Evolutionary conservation across 495 filamentous ascomycete genomes (phyloP), one percentile per base, ranked within the genome.

Genomic region (Niebla homalea): DNA sequence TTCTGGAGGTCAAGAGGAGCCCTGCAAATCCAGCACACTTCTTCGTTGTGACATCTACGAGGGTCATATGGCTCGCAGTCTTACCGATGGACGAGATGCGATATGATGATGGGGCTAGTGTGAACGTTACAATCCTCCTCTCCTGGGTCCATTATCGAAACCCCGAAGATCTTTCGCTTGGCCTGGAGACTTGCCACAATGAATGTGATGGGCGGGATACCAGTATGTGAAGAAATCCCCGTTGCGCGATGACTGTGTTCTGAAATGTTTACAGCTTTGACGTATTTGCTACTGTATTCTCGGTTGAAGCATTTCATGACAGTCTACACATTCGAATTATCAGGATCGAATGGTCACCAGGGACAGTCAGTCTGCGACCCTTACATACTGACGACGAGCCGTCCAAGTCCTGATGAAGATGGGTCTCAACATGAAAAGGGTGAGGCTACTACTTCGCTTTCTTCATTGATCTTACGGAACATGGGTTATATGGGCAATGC

Each of bases 41-140:
- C 12, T 82, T 75, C 54, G 59, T 84, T 23, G 62, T 79, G 39
- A 84, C 78, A 7, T 76, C 69, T 5, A 60, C 57, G 20, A 62
- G 67, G 20, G 55, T 76, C 6, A 60, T 70, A 11, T 72, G 66
- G 62, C 59, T 72, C 40, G 65, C 69, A 50, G 22, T 70, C 19
- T 46, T 22, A 11, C 22, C 5, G 29, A 40, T 19, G 5, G 39
- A 43, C 8, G 48, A 51, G 39, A 43, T 49, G 4, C 25, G 51
- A 5, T 51, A 62, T 10, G 26, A 16, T 48, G 10, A 51, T 36
- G 21, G 46, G 36, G 15, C 48, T 57, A 20, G 36, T 66, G 20
- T 51, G 7, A 32, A 29, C 45, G 41, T 47, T 26, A 49, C 48
- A 15, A 49, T 20, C 62, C 65, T 53, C 25, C 48, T 71, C 7